phyloP scores from a whole-genome alignment of 2,329 filamentous ascomycete species.

The Arachnopeziza araneosa region DNA sequence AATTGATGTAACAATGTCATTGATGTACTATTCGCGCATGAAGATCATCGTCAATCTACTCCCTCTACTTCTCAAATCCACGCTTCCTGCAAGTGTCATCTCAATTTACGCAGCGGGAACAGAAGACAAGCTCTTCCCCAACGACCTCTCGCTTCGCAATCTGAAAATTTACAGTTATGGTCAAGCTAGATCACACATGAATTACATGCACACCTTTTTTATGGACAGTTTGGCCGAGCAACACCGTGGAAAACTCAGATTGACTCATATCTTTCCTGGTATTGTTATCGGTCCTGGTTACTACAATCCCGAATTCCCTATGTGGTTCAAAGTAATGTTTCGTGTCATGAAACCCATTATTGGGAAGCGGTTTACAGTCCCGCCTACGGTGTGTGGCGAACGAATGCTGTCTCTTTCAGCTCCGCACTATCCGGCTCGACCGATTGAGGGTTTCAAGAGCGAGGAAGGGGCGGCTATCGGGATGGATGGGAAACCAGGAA shows the following conservation, averaged over 20 bases:
- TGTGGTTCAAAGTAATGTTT: background rate
- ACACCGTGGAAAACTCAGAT: background rate
- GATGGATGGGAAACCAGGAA: background rate
- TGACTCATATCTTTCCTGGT: background rate
- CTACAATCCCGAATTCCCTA: background rate
- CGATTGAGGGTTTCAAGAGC: background rate
- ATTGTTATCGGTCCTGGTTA: background rate
- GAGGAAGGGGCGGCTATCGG: background rate
- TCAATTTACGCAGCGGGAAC: background rate
- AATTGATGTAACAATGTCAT: background rate
- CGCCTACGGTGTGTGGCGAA: background rate
- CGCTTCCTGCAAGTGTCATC: background rate
- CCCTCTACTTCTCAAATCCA: background rate
- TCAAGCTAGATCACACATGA: background rate
- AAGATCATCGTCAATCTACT: background rate
- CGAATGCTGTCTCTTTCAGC: background rate
- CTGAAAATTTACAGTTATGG: background rate
- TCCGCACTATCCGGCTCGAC: background rate
- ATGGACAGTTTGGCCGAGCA: background rate
- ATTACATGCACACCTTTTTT: background rate
- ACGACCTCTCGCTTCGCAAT: background rate
- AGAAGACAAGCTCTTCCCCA: background rate
- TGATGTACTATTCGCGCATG: background rate
- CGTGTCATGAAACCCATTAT: background rate
- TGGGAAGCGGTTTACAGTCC: conserved; percentile 11